Conservation (phyloP, 2,329 filamentous ascomycete species). For the Lecanicillium sp. region DNA sequence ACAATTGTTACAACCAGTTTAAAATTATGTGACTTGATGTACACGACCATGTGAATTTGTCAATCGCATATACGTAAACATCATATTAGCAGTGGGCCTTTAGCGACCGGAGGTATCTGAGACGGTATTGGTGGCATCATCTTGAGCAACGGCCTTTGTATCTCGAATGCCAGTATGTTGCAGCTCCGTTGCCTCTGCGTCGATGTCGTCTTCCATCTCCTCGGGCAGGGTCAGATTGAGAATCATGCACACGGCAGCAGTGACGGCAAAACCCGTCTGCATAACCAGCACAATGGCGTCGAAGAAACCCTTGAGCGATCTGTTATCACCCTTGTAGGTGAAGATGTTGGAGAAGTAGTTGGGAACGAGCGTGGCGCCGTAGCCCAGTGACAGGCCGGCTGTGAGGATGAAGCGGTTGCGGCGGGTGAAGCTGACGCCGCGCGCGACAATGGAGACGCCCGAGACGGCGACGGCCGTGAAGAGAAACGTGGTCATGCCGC, state of each 20-base stretch:
- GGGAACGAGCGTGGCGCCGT: constrained; percentile 61
- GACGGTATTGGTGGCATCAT: not conserved
- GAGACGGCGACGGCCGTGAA: constrained; percentile 72
- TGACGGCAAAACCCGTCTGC: constrained; percentile 70
- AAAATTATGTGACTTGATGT: not conserved
- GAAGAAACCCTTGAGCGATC: constrained; percentile 63
- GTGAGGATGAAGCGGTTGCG: constrained; percentile 79
- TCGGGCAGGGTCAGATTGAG: constrained; percentile 69
- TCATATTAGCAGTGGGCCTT: not conserved
- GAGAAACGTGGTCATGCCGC: constrained; percentile 74
- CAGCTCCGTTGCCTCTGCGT: constrained; percentile 1
- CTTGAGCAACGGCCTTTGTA: not conserved
- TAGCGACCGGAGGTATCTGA: not conserved
- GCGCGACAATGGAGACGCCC: constrained; percentile 69
- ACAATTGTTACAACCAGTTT: not conserved
- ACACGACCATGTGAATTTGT: not conserved
- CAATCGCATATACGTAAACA: not conserved
- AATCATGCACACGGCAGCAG: constrained; percentile 64
- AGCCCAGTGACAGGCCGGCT: constrained; percentile 65
- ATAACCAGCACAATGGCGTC: constrained; percentile 68
- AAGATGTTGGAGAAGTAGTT: constrained; percentile 67
- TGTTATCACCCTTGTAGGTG: constrained; percentile 63
- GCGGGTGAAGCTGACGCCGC: constrained; percentile 65
- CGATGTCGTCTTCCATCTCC: constrained; percentile 59
- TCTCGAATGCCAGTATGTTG: not conserved